A percentile compares a stretch with the other conserved stretches of the same genome.
Evolutionary conservation across 1,139 yeast genomes (phyloP).

Genomic region (Geotrichum macrosporum): DNA sequence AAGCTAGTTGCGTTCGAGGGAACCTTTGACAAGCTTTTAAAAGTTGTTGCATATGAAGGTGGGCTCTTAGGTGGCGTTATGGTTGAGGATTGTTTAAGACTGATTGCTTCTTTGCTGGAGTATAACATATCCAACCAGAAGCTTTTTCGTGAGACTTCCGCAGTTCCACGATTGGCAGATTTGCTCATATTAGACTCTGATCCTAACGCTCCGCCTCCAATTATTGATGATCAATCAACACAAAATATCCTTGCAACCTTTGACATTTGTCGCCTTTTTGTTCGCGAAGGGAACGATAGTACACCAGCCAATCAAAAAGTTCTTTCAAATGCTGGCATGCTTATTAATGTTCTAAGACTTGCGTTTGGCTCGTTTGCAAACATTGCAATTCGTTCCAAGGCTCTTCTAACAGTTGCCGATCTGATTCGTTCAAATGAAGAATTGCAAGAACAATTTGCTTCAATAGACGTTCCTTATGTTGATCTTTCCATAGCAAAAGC

Average conservation of each 20-base stretch:
- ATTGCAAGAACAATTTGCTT: constrained; percentile 65
- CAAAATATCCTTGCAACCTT: constrained; percentile 62
- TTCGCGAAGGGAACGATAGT: constrained; percentile 67
- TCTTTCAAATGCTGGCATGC: constrained; percentile 58
- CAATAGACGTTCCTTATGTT: constrained; percentile 84
- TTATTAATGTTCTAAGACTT: constrained; percentile 60
- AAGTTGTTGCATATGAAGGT: constrained; percentile 79
- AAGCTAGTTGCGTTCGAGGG: constrained; percentile 93
- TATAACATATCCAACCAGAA: constrained; percentile 91
- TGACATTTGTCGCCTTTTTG: constrained; percentile 70
- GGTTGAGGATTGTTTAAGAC: constrained; percentile 81
- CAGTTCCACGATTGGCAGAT: constrained; percentile 59
- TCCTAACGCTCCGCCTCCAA: constrained; percentile 26
- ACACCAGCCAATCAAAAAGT: constrained; percentile 58
- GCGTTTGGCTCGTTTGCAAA: constrained; percentile 63
- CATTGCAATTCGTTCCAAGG: constrained; percentile 56
- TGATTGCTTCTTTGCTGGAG: constrained; percentile 65
- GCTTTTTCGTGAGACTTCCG: constrained; percentile 78
- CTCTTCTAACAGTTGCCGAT: constrained; percentile 73
- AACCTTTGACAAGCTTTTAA: constrained; percentile 76
- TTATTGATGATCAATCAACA: constrained; percentile 59
- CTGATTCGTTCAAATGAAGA: constrained; percentile 60
- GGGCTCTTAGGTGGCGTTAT: constrained; percentile 87
- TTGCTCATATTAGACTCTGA: constrained; percentile 46
- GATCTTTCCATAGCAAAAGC: constrained; percentile 68